A percentile compares a stretch with the other conserved stretches of the same genome.
Evolutionary conservation across 2,329 filamentous ascomycete genomes (phyloP).

Genomic region (Emmonsiellopsis sp.): DNA sequence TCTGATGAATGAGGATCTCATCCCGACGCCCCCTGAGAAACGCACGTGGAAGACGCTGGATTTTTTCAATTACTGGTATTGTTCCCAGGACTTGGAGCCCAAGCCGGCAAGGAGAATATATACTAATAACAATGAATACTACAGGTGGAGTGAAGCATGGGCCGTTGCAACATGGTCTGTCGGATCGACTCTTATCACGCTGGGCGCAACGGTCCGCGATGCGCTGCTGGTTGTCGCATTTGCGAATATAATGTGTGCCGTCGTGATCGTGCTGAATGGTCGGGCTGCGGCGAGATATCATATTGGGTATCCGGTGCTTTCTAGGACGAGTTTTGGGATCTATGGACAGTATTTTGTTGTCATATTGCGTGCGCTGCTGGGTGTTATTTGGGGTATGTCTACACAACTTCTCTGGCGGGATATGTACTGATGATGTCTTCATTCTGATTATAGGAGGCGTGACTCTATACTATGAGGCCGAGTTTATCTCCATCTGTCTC

Average conservation of each 20-base stretch:
- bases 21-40: slow-evolving; percentile 13
- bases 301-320: slow-evolving; percentile 14
- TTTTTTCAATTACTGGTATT: slow-evolving; percentile 17
- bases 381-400: slow-evolving; percentile 13
- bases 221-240: slow-evolving; percentile 15
- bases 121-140: background rate
- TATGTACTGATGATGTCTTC: background rate
- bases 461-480: slow-evolving; percentile 14
- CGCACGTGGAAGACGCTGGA: slow-evolving; percentile 15
- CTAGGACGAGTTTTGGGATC: slow-evolving; percentile 12
- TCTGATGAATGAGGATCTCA: slow-evolving; percentile 15
- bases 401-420: background rate
- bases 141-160: slow-evolving; percentile 18
- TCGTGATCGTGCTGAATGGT: slow-evolving; percentile 15
- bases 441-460: slow-evolving; percentile 11
- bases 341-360: slow-evolving; percentile 14
- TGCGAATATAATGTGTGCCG: slow-evolving; percentile 14
- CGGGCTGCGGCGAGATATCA: slow-evolving; percentile 12
- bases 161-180: slow-evolving; percentile 16
- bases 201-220: slow-evolving; percentile 15
- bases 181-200: slow-evolving; percentile 13
- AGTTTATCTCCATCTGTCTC: slow-evolving; percentile 19
- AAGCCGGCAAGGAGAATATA: no score
- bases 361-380: slow-evolving; percentile 11
- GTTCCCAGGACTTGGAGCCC: background rate